Conservation (phyloP, 805 yeast genomes). For the Candida mattraensis region DNA sequence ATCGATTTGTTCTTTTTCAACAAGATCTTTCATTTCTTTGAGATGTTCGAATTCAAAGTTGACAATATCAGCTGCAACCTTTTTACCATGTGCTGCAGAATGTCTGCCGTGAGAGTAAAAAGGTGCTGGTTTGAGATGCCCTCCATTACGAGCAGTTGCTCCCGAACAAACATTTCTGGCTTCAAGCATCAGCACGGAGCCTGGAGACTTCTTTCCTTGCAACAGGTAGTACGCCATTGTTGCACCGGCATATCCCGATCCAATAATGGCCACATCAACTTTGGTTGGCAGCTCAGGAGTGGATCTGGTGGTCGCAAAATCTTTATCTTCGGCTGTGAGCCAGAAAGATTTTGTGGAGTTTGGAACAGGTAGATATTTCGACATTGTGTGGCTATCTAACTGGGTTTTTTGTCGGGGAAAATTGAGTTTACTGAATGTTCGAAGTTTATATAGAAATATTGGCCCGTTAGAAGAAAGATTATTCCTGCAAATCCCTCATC, state of each 20-base stretch:
- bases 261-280: conserved; percentile 41
- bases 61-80: conserved; percentile 36
- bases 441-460: not conserved
- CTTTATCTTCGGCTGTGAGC: conserved; percentile 7
- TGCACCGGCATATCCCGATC: conserved; percentile 47
- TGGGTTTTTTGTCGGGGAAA: no score
- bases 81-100: conserved; percentile 22
- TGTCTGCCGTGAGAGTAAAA: conserved; percentile 19
- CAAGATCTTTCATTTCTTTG: conserved; percentile 32
- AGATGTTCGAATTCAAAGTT: conserved; percentile 40
- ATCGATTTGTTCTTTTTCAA: conserved; percentile 34
- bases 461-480: no score
- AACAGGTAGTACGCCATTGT: conserved; percentile 37
- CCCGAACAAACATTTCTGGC: conserved; percentile 41
- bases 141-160: conserved; percentile 52
- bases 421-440: not conserved
- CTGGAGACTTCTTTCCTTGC: conserved; percentile 19
- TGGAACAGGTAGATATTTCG: conserved; percentile 4
- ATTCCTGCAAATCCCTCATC: no score
- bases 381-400: no score
- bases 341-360: conserved; percentile 9
- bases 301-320: conserved; percentile 16
- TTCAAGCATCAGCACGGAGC: conserved; percentile 27
- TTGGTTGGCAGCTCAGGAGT: conserved; percentile 32
- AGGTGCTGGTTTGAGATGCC: conserved; percentile 43